Conservation (phyloP, 805 yeast genomes). For the Pachysolen tannophilus region DNA sequence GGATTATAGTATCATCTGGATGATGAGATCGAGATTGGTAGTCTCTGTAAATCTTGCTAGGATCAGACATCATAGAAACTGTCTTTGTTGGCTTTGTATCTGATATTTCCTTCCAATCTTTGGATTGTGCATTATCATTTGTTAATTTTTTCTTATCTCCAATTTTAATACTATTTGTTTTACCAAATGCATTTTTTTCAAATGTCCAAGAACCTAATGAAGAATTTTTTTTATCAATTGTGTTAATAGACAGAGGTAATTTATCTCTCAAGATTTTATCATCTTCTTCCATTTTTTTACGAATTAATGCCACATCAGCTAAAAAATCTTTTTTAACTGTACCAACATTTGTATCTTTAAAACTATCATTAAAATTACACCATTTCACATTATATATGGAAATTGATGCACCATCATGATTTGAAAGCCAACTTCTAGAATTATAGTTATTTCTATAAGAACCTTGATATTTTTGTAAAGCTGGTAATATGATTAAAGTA, state of each 20-base stretch:
- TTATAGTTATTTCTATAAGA: slow-evolving; percentile 59
- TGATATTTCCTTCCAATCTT: background rate
- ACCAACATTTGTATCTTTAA: slow-evolving; percentile 11
- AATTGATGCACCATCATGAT: slow-evolving; percentile 76
- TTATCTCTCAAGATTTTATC: slow-evolving; percentile 6
- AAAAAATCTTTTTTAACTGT: slow-evolving; percentile 16
- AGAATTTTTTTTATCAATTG: slow-evolving; percentile 12
- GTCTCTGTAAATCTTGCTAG: slow-evolving; percentile 1
- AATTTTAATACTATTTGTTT: slow-evolving; percentile 25
- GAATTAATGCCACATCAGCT: slow-evolving; percentile 12
- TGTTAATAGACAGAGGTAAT: background rate
- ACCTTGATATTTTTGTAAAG: slow-evolving; percentile 57
- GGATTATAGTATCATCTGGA: slow-evolving; percentile 9
- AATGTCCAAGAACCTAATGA: background rate
- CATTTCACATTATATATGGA: slow-evolving; percentile 51
- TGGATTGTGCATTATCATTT: background rate
- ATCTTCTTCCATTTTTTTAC: slow-evolving; percentile 8
- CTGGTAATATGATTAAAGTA: slow-evolving; percentile 59
- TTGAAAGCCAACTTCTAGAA: slow-evolving; percentile 64
- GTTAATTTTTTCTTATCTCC: slow-evolving; percentile 11
- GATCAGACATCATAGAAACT: background rate
- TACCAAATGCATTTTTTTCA: slow-evolving; percentile 3
- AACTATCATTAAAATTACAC: slow-evolving; percentile 24
- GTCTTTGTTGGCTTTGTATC: too few relatives aligned
- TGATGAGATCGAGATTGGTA: slow-evolving; percentile 3